Evolutionary conservation across 331 rosid genomes (phyloP).

Genomic region (Telfairia occidentalis): DNA sequence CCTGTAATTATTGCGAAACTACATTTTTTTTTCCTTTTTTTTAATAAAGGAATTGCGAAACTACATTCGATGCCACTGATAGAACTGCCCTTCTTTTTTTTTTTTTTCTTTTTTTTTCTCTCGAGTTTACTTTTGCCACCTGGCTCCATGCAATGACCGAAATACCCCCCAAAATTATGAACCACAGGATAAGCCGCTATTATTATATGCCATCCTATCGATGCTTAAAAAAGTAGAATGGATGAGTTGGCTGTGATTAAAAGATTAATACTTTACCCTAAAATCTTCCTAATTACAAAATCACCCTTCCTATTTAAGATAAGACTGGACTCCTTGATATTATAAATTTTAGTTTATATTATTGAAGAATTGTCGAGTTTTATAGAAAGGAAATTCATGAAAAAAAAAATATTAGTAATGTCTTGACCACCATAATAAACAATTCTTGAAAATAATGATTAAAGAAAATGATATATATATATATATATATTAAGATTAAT

Average conservation of each 20-base stretch:
- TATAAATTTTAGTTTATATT: not conserved
- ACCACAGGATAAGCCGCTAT: not conserved
- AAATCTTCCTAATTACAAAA: not conserved
- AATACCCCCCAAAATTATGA: not conserved
- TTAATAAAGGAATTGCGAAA: too few species aligned
- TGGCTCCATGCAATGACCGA: not conserved
- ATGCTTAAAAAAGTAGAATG: not conserved
- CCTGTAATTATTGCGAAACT: slow-evolving; percentile 25
- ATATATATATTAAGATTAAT: too few species aligned
- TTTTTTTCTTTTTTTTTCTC: too few species aligned
- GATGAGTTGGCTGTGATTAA: not conserved
- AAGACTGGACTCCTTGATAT: not conserved
- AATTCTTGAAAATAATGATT: too few species aligned
- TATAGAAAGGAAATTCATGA: too few species aligned
- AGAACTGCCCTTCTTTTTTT: too few species aligned
- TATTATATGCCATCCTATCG: not conserved
- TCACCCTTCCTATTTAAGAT: not conserved
- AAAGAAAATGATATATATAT: too few species aligned
- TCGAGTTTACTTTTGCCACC: not conserved
- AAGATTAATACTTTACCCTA: not conserved
- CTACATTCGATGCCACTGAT: slow-evolving; percentile 29
- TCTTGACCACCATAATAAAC: too few species aligned
- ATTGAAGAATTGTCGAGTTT: not conserved
- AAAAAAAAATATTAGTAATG: not conserved
- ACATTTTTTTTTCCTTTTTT: too few species aligned